Base-by-base conservation (phyloP, 23 red algal species). In the Cyanidiococcus yangmingshanensis region DNA sequence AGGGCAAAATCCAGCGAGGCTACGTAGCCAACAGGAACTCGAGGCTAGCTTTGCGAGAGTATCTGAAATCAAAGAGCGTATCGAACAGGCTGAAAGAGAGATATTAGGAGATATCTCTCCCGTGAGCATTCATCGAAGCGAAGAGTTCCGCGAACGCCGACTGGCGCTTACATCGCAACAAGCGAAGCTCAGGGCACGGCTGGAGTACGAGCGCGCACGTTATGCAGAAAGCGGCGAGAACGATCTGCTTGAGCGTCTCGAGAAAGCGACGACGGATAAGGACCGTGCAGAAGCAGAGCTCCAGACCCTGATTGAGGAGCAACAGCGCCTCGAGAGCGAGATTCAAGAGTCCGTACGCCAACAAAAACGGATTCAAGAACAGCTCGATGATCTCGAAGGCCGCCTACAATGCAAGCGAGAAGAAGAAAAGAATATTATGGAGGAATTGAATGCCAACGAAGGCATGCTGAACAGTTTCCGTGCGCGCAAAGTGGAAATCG, bases 311-410 rank as follows among this genome's bases (percentile, higher is more conserved):
- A 21, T 15, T 7, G 12, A 21, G 7, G 45, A 54, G 45, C 45
- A 54, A 21, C 12, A 54, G 21, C 7, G 27, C 27, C 90, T 84
- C 36, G 76, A 27, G 31, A 29, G 2, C 30, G 50, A 75, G 2
- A 27, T 85, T 31, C 50, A 38, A 7, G 63, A 30, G 29, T 76
- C 82, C 1, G 67, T 80, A 50, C 68, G 77, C 2, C 50, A 77
- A 27, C 68, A 84, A 58, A 41, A 83, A 35, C 79, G 54, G 71
- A 29, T 91, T 17, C 75, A 79, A 35, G 74, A 31, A 27, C 84
- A 91, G 77, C 50, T 77, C 74, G 59, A 7, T 35, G 79, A 91
- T 57, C 57, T 85, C 25, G 88, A 91, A 31, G 77, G 17, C 34
- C 58, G 76, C 15, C 38, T 74, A 1, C 16, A 77, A 38, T 58